Evolutionary conservation across 2,329 filamentous ascomycete species (phyloP), one percentile per base, ranked within the genome.

Genomic region (Chaetomiaceae sp.): DNA sequence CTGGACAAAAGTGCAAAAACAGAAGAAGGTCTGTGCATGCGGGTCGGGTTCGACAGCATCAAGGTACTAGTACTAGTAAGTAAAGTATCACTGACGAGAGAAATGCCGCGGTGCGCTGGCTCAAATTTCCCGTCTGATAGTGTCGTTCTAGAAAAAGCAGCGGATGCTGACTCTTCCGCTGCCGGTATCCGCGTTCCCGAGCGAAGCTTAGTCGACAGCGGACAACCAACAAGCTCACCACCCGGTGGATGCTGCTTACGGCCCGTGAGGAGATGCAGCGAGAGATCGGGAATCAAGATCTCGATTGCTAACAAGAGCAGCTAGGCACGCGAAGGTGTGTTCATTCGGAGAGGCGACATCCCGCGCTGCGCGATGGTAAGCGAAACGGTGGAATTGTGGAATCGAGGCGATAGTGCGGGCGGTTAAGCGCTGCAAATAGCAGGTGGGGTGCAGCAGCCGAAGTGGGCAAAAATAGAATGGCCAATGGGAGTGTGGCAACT

Each of bases 401-500:
- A 42, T 24, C 15, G 11, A 45, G 15, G 34, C 27, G 22, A 24
- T 14, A 42, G 19, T 7, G 32, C 29, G 19, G 48, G 51, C 51
- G 51, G 48, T 18, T 53, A 53, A 39, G 14, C 12, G 29, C 10
- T 42, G 38, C 27, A 24, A 27, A 22, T 26, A 22, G 7, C 22
- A 14, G 36, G 42, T 46, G 24, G 41, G 42, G 30, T 45, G 45
- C 42, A 45, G 48, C 15, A 47, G 44, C 29, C 17, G 38, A 40
- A 40, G 40, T 42, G 51, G 51, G 49, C 47, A 54, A 54, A 54
- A 54, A 54, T 54, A 54, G 44, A 30, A 12, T 10, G 7, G 11
- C 47, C 43, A 51, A 54, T 46, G 19, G 22, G 2, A 6, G 6
- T 9, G 6, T 9, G 5, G 20, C 9, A 38, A 4, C 18, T 32